These are phyloP conservation scores for Glomus cerebriforme DNA, from an alignment of 192 early-diverging fungal genomes.

Conservation along the genomic window DNA sequence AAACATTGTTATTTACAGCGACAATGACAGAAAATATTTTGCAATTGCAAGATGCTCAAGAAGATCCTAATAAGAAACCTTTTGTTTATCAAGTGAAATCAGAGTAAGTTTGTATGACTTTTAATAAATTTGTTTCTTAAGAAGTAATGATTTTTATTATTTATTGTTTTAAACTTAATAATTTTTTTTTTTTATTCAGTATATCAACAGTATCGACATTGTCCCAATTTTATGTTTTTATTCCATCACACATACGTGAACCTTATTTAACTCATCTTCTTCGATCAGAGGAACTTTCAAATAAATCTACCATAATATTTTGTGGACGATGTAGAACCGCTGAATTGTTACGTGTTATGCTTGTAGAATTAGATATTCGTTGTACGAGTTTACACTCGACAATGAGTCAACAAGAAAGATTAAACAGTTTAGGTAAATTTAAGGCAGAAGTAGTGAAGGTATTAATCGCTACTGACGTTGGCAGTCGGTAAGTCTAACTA, in stretches of 20 bases:
- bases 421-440: conserved; percentile 92
- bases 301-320: conserved; percentile 94
- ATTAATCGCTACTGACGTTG: conserved; percentile 96
- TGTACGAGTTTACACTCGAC: conserved; percentile 90
- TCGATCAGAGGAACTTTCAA: conserved; percentile 60
- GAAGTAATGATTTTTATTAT: neutral
- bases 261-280: conserved; percentile 85
- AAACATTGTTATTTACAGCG: conserved; percentile 95
- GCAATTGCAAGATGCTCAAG: conserved; percentile 54
- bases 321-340: conserved; percentile 81
- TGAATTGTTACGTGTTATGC: conserved; percentile 82
- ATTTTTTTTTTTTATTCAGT: conserved; percentile 37
- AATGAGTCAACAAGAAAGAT: conserved; percentile 90
- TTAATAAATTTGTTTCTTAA: neutral
- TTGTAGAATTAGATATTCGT: conserved; percentile 88
- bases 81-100: conserved; percentile 60
- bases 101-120: conserved; percentile 23
- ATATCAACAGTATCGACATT: conserved; percentile 82
- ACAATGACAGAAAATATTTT: conserved; percentile 94
- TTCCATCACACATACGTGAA: conserved; percentile 89
- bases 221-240: conserved; percentile 88
- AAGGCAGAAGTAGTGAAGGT: conserved; percentile 84
- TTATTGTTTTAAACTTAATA: conserved; percentile 42
- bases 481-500: conserved; percentile 67
- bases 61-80: conserved; percentile 46